Base-by-base conservation (phyloP, 495 filamentous ascomycete genomes). In the Evernia prunastri region DNA sequence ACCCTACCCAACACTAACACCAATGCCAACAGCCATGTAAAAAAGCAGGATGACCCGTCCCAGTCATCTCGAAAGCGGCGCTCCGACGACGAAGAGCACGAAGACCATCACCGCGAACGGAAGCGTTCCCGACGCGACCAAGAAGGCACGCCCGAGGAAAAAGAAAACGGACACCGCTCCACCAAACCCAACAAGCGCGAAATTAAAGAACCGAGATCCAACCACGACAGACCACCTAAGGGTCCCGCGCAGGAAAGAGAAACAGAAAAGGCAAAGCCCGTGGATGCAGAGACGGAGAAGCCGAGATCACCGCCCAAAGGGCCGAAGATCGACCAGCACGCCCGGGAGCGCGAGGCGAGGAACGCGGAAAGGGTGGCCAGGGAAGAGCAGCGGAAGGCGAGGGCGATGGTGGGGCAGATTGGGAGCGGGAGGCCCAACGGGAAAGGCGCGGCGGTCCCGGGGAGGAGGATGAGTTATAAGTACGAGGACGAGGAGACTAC, bases 291-390 rank as follows among this genome's bases (percentile, higher is more conserved):
- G 7, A 75, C 77, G 0, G 75, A 76, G 20, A 79, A 81, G n/a
- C 29, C 65, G 18, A 63, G 25, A 23, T 36, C 36, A 10, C 64
- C 69, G 23, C 45, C 61, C 20, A 66, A 75, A 23, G 79, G 78
- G 12, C 78, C 79, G 0, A 76, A 77, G 17, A 79, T 82, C 67
- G 88, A 96, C 70, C 85, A 87, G 0, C 86, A 92, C 68, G 87
- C 88, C 0, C 76, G 87, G 2, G 91, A 93, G 70, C 86, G 91
- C 20, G 88, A 91, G 71, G 85, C 85, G 17, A 80, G 89, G 18
- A 86, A 91, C 64, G 80, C 88, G 15, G 91, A 93, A 71, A 81
- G 91, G 15, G 72, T 92, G 53, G 78, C 89, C 9, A 89, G 89
- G 66, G 91, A 95, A 72, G 81, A 90, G 57, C 85, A 92, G 72